phyloP scores from a whole-genome alignment of 2,329 filamentous ascomycete genomes.

The Claviceps sp. region DNA sequence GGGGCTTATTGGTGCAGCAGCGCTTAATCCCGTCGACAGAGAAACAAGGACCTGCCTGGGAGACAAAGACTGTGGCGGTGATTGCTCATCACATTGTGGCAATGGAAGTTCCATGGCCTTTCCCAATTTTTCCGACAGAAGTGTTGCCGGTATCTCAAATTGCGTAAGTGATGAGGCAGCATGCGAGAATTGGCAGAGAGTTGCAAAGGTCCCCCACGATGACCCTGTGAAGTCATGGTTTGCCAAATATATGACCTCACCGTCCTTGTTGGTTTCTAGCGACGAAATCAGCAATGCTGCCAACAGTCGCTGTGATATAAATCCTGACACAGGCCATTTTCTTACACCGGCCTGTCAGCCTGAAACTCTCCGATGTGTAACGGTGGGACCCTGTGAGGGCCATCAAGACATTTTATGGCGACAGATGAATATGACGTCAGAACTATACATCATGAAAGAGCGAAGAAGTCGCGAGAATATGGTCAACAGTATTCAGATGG shows the following conservation, averaged over 20 bases:
- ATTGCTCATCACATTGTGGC: not conserved
- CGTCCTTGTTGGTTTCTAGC: not conserved
- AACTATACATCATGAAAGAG: constrained; percentile 14
- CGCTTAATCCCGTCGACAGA: not conserved
- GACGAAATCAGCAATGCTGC: not conserved
- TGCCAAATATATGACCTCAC: not conserved
- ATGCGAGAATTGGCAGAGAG: not conserved
- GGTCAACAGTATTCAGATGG: constrained; percentile 1
- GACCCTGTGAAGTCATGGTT: constrained; percentile 1
- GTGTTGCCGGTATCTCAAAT: not conserved
- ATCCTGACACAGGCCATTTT: constrained; percentile 23
- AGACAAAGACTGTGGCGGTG: not conserved
- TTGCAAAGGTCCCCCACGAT: not conserved
- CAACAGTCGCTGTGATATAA: constrained; percentile 18
- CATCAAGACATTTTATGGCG: constrained; percentile 14
- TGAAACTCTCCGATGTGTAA: constrained; percentile 12
- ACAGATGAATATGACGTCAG: constrained; percentile 15
- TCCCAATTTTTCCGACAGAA: not conserved
- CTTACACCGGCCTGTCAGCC: constrained; percentile 20
- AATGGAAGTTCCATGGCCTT: not conserved
- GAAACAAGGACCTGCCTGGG: not conserved
- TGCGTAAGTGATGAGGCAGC: not conserved
- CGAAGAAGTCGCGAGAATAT: constrained; percentile 11
- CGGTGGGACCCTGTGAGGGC: constrained; percentile 3
- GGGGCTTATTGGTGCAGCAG: not conserved